Base-by-base conservation (phyloP, 805 yeast genomes). In the Lipomyces spencermartinsiae region DNA sequence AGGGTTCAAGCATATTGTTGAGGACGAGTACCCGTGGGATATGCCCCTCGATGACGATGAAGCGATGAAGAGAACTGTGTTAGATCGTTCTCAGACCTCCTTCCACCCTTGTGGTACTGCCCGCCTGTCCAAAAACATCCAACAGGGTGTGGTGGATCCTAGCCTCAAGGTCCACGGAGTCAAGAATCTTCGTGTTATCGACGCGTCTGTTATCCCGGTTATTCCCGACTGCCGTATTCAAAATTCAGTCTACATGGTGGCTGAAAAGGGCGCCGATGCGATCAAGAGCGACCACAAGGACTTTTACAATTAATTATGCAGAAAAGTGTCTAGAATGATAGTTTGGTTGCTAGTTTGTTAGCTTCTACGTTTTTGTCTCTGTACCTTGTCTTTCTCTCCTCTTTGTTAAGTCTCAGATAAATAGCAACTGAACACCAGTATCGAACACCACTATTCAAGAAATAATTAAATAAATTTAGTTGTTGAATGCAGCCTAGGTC, bases 71-170 rank as follows among this genome's bases (percentile, higher is more conserved):
- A 68, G 72, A 60, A 76, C 76, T 53, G 78, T 77, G 35, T 72
- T 77, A 53, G 76, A 76, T 60, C 74, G 77, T 57, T 76, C 76
- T 31, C 79, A 77, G 63, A 77, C 79, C 25, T 77, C 77, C 16
- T 77, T 76, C 75, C 79, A 77, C 62, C 79, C 79, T 39, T 76
- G 78, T 43, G 79, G 79, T 60, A 77, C 79, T 34, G 67, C 70
- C 62, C 74, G 46, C 46, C 46, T 39, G 46, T 39, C 46, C 19
- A 14, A 39, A 39, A 39, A 39, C 46, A 14, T 39, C 46, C 46
- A 39, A 39, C 46, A 39, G 19, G 78, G 77, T 68, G 78, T 76
- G 10, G 79, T 77, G 16, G 78, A 76, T 63, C 75, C 78, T 55
- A 58, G 71, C n/a, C 75, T 77, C 58, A 72, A 70, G 69, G 79